Evolutionary conservation across 1,284 basidiomycete genomes (phyloP), one percentile per base, ranked within the genome.

Genomic region (Chondrostereum purpureum): DNA sequence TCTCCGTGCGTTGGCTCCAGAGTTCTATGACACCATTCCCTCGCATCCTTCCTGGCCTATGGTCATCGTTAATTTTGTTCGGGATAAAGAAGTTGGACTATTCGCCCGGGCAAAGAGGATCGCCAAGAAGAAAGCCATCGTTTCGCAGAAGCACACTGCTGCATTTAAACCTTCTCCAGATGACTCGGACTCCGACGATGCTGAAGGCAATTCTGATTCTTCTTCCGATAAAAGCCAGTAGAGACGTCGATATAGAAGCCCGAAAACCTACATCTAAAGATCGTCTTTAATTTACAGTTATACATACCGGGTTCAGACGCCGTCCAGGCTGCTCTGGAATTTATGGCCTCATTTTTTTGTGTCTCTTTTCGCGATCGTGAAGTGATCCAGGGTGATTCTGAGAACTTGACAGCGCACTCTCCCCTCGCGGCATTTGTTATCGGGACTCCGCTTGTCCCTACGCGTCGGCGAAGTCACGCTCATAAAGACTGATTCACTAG

Each of bases 1-100:
- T 6, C 78, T 99, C 13, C 80, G 83, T 19, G 72, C 74, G 3
- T 74, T 97, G 43, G 94, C 93, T 1, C 87, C 86, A 4, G 95
- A 99, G 63, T 96, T 89, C 63, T 99, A 99, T 68, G 88, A 93
- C 55, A 78, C 72, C 4, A 70, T 98, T 19, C 92, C 94, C 0
- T 75, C 79, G 1, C 95, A 99, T 61, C 80, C 81, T 1, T 89
- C 84, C 3, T 99, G 95, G 95, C 87, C 92, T 1, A 89, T 93
- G 81, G 88, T 99, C 34, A 93, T 88, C 3, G 73, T 90, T 50
- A 88, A 92, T 63, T 99, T 99, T 62, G 96, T 99, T 50, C 80
- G 92, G 31, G 92, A 94, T 58, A 74, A 75, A 12, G 83, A 86
- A 50, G 88, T 93, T 24, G 92, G 92, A 5, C 68, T 80, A n/a